Percentiles rank a stretch among this genome's conserved stretches.
These are phyloP conservation scores for Sclerotinia subarctica DNA, from an alignment of 2,329 filamentous ascomycete species.

Conservation along the genomic window DNA sequence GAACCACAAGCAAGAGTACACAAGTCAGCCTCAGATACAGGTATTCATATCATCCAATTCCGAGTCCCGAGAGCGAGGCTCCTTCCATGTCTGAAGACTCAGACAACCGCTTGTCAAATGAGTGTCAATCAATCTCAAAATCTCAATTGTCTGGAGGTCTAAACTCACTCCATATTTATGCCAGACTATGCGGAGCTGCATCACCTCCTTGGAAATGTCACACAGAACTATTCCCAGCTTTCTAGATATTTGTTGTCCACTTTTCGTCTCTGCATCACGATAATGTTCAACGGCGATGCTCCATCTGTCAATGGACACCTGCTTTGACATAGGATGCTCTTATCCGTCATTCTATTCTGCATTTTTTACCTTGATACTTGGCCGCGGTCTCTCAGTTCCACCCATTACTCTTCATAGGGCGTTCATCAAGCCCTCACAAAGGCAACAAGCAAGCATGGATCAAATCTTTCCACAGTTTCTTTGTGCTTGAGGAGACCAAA, in stretches of 20 bases:
- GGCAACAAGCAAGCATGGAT: neutral
- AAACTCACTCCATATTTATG: neutral
- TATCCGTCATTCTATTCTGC: constrained; percentile 4
- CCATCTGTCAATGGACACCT: constrained; percentile 15
- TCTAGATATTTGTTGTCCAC: neutral
- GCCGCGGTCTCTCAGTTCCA: neutral
- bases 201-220: neutral
- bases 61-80: neutral
- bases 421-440: neutral
- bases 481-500: constrained; percentile 2
- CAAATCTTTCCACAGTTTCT: neutral
- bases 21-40: neutral
- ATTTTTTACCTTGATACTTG: neutral
- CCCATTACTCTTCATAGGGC: neutral
- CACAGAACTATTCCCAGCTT: neutral
- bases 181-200: constrained; percentile 9
- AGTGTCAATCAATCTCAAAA: constrained; percentile 1
- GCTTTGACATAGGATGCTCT: constrained; percentile 12
- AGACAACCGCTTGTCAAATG: constrained; percentile 12
- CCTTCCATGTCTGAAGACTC: neutral
- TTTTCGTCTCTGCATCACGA: constrained; percentile 23
- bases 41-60: neutral
- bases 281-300: constrained; percentile 20
- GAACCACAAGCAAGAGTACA: neutral
- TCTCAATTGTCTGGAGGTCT: neutral